phyloP scores from a whole-genome alignment of 2,329 filamentous ascomycete genomes.

The Aspergillus fijiensis region DNA sequence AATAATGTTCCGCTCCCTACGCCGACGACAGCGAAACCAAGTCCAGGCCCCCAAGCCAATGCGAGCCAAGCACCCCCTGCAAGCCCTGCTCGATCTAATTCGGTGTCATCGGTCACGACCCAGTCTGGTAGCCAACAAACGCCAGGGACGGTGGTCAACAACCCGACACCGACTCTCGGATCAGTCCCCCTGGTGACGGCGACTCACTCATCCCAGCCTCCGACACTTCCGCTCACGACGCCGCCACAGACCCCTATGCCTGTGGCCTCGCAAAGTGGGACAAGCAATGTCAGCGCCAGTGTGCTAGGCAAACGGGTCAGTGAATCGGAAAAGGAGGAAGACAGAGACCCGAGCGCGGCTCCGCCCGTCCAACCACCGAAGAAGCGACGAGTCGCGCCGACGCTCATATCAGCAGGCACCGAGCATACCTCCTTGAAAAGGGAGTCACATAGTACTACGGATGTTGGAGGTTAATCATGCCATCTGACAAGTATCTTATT shows the following conservation, averaged over 20 bases:
- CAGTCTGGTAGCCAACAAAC: constrained; percentile 46
- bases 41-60: constrained; percentile 60
- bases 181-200: constrained; percentile 75
- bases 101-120: constrained; percentile 75
- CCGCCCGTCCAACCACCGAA: constrained; percentile 55
- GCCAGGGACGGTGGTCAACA: constrained; percentile 60
- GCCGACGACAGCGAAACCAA: constrained; percentile 59
- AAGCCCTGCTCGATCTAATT: constrained; percentile 82
- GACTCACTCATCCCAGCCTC: constrained; percentile 57
- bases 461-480: constrained; percentile 17
- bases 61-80: constrained; percentile 58
- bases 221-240: constrained; percentile 73
- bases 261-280: constrained; percentile 53
- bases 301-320: constrained; percentile 54
- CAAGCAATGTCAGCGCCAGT: constrained; percentile 54
- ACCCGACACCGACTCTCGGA: constrained; percentile 75
- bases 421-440: constrained; percentile 15
- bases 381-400: constrained; percentile 70
- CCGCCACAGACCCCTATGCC: constrained; percentile 80
- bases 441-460: constrained; percentile 12
- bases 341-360: constrained; percentile 42
- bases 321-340: constrained; percentile 48
- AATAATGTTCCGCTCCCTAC: constrained; percentile 69
- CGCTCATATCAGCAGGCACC: constrained; percentile 49
- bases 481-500: background rate